phyloP scores from a whole-genome alignment of 305 asterid species.

The Solanum hybrid region DNA sequence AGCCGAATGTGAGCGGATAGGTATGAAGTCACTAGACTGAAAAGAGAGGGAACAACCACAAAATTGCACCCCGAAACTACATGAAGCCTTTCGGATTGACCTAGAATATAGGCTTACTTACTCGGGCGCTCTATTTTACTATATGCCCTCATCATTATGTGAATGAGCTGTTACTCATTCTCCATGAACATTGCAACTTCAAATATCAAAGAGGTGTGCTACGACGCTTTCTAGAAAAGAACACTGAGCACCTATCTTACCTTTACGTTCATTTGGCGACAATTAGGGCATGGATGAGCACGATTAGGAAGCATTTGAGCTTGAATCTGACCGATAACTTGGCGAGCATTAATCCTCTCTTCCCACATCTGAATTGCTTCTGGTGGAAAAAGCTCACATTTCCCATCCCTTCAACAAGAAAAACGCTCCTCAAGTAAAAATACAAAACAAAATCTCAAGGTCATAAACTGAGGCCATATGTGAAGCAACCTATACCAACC shows the following conservation, averaged over 20 bases:
- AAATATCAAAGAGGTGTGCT: neutral
- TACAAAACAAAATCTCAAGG: neutral
- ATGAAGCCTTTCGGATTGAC: neutral
- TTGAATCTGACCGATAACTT: slow-evolving; percentile 39
- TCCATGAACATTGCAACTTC: neutral
- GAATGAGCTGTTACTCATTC: neutral
- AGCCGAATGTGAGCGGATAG: neutral
- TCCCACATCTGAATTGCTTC: slow-evolving; percentile 68
- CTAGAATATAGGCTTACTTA: neutral
- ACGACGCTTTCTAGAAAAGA: neutral
- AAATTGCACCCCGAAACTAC: neutral
- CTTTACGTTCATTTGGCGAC: slow-evolving; percentile 63
- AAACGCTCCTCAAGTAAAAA: slow-evolving; percentile 6
- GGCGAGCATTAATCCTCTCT: slow-evolving; percentile 52
- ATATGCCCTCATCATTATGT: neutral
- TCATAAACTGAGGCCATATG: neutral
- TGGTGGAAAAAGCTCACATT: slow-evolving; percentile 57
- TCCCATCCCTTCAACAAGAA: slow-evolving; percentile 39
- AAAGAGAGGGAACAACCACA: neutral
- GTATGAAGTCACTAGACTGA: neutral
- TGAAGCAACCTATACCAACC: slow-evolving; percentile 26
- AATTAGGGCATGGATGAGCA: slow-evolving; percentile 61
- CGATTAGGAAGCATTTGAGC: slow-evolving; percentile 31
- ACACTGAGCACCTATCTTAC: slow-evolving; percentile 23
- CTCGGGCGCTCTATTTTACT: neutral